Evolutionary conservation across 352 stramenopile genomes (phyloP).

Genomic region (Globisporangium viniferum): DNA sequence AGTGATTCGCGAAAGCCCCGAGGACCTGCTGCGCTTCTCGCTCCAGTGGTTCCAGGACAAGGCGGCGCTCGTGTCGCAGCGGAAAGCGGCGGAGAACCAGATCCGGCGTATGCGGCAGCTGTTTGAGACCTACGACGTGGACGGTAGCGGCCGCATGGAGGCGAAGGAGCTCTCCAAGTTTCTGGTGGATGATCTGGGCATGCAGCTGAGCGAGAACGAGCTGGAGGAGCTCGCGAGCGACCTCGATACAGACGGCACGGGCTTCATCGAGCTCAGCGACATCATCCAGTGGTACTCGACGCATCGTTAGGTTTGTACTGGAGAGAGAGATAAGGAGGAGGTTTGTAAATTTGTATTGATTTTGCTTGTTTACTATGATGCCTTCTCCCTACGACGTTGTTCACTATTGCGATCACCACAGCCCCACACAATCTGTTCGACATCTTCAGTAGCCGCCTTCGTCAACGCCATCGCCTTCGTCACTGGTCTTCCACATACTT

Average conservation of each 20-base stretch:
- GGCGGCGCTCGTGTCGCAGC: slow-evolving; percentile 48
- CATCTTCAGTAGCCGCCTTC: not conserved
- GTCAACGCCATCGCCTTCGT: not conserved
- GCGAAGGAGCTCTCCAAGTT: slow-evolving; percentile 68
- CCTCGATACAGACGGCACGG: slow-evolving; percentile 67
- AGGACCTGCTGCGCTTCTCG: slow-evolving; percentile 80
- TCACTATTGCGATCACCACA: not conserved
- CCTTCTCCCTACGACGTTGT: not conserved
- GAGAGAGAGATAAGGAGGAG: not conserved
- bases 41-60: slow-evolving; percentile 86
- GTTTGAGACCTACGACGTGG: slow-evolving; percentile 80
- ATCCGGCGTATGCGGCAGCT: slow-evolving; percentile 65
- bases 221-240: slow-evolving; percentile 69
- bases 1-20: slow-evolving; percentile 76
- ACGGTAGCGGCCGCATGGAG: slow-evolving; percentile 78
- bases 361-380: slow-evolving; percentile 8
- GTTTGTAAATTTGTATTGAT: slow-evolving; percentile 19
- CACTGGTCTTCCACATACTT: slow-evolving; percentile 1
- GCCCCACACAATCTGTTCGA: not conserved
- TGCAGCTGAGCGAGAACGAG: slow-evolving; percentile 54
- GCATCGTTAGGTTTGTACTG: slow-evolving; percentile 30
- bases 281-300: slow-evolving; percentile 79
- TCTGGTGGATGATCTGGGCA: slow-evolving; percentile 56
- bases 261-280: slow-evolving; percentile 80
- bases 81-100: slow-evolving; percentile 62